Evolutionary conservation across 306 rosid species (phyloP), one percentile per base, ranked within the genome.

Genomic region (Trifolium dubium): DNA sequence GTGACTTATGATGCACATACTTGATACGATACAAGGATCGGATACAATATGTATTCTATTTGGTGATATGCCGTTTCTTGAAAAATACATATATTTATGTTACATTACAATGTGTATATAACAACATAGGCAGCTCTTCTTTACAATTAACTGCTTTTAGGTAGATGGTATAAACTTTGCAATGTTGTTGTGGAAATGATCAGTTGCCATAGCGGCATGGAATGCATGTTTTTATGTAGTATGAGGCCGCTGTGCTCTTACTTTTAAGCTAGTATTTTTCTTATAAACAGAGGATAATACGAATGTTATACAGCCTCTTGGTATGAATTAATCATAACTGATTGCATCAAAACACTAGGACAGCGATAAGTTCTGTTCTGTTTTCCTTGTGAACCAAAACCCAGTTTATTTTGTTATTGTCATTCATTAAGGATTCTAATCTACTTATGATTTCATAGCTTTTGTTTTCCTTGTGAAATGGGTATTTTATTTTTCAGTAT

Each of bases 141-240:
- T 78, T 60, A 69, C 28, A 37, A 55, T 30, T 58, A 74, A 50
- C 39, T 75, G 19, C 55, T 13, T 17, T 17, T 51, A 44, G 71
- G 75, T 30, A 19, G 63, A 72, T 66, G 71, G 6, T 15, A 17
- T 37, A 19, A 19, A 58, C 35, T 56, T 64, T 64, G 75, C 65
- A 70, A 55, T 34, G 61, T 47, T 46, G 54, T 64, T 71, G 74
- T 64, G 63, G 74, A 69, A 18, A 55, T 41, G 3, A 74, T 73
- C 9, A 34, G 54, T 66, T 64, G 62, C 73, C 55, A 28, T 47
- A 30, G 55, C 41, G 46, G 14, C 60, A 35, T 32, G 39, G 64
- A 64, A 47, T 74, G 59, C 37, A 11, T 53, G 56, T 50, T 73
- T 17, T 17, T 10, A 29, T 46, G 19, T 44, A 60, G 79, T 49